A percentile compares a stretch with the other conserved stretches of the same genome.
Conservation (phyloP, 257 asterid species). For the Linaria vulgaris region DNA sequence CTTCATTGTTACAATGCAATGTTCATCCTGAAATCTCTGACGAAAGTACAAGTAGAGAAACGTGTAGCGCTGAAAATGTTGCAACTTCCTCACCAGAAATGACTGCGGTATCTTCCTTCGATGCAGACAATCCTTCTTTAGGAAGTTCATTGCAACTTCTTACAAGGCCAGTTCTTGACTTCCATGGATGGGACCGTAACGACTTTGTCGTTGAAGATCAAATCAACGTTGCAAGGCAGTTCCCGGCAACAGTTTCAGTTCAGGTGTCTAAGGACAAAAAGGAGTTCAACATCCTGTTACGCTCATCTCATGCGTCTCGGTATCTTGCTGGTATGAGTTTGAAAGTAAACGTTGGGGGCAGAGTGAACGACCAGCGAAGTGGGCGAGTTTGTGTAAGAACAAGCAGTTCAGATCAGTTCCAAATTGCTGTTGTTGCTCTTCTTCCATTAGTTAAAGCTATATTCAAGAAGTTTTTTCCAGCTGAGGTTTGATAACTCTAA, state of each 20-base stretch:
- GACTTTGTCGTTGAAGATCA: slow-evolving; percentile 37
- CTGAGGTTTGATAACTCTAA: too few relatives aligned
- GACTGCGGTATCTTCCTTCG: slow-evolving; percentile 34
- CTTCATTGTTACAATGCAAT: slow-evolving; percentile 41
- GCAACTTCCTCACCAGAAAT: slow-evolving; percentile 30
- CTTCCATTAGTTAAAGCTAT: slow-evolving; percentile 48
- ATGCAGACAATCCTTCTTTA: slow-evolving; percentile 28
- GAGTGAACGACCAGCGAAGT: slow-evolving; percentile 43
- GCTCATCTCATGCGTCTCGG: slow-evolving; percentile 39
- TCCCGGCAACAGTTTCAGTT: slow-evolving; percentile 36
- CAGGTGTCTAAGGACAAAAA: slow-evolving; percentile 41
- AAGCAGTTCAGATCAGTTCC: slow-evolving; percentile 56
- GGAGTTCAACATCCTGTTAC: slow-evolving; percentile 33
- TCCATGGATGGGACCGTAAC: slow-evolving; percentile 48
- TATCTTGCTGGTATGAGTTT: slow-evolving; percentile 36
- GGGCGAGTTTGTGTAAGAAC: slow-evolving; percentile 47
- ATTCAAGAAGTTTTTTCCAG: slow-evolving; percentile 27
- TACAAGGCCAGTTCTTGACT: slow-evolving; percentile 33
- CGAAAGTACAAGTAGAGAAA: slow-evolving; percentile 5
- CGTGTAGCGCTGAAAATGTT: slow-evolving; percentile 21
- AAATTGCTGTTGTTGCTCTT: slow-evolving; percentile 45
- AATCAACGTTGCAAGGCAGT: slow-evolving; percentile 25
- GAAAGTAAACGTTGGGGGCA: slow-evolving; percentile 32
- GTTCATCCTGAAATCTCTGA: slow-evolving; percentile 33
- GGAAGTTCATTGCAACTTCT: slow-evolving; percentile 28